Base-by-base conservation (phyloP, 768 basidiomycete species). In the Tephrocybe sp. region DNA sequence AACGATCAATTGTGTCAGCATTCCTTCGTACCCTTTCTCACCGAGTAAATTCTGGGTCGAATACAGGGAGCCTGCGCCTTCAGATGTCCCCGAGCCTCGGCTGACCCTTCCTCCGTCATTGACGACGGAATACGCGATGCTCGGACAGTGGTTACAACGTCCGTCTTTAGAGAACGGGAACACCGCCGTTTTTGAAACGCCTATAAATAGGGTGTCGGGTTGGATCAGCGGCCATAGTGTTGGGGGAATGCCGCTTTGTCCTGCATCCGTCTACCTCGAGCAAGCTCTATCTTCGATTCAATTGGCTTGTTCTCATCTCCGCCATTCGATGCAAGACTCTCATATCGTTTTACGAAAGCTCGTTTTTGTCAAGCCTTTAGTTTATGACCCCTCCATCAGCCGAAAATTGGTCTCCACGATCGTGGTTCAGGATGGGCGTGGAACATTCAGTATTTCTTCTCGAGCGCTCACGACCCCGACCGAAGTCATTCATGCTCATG, bases 21-120 rank as follows among this genome's bases (percentile, higher is more conserved):
- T 88, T 10, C 88, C 88, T 0, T 68, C 75, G 3, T 90, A 89
- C 62, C 85, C 86, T 1, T 86, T 88, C 56, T 68, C 75, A 9
- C 68, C 68, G 40, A 69, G 73, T 3, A 75, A 69, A 20, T 87
- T 82, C 61, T 88, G 84, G 85, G 73, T 83, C 2, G 62, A 67
- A 0, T 84, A 69, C 61, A 56, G 65, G 30, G 76, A 77, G 48
- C 58, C 55, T 12, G 53, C 17, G 2, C 23, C 18, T 3, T 8
- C 21, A 4, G n/a, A 0, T 10, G 51, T 45, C 33, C 8, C 42
- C 0, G 24, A 24, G 3, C 4, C 48, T 3, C 17, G 45, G 9
- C 5, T 15, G 1, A 3, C 36, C 6, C 33, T 17, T 23, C 10
- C 43, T 14, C 30, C 32, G 8, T 21, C 50, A 5, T 55, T 46